Base-by-base conservation (phyloP, 306 rosid species). In the Erythrophleum fordii region DNA sequence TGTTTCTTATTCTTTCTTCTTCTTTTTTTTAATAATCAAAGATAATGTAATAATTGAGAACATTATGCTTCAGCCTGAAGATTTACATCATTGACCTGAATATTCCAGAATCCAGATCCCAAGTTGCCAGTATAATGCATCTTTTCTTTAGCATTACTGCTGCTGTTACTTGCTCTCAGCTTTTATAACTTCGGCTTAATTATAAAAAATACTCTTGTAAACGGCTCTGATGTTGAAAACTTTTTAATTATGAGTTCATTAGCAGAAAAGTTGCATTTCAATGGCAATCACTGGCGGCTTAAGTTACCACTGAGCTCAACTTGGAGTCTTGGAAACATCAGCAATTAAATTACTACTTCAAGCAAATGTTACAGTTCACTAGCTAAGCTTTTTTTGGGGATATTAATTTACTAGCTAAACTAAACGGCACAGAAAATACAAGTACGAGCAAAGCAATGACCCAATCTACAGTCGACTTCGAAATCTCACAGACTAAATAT, bases 401-500 rank as follows among this genome's bases (percentile, higher is more conserved):
- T 4, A 31, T 31, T 31, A 31, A 31, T 31, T 31, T 31, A 20
- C 28, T 20, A 6, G 60, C 11, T 53, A 59, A 75, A 41, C 46
- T 31, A 45, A 56, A 44, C 68, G 5, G 5, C 0, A 23, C 5
- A 51, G 12, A 49, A 16, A 68, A 37, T 28, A 61, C 39, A 61
- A 31, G 69, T 62, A 62, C 5, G 25, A 29, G 69, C 11, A 62
- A 62, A 31, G n/a, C 69, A 31, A 34, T 22, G 39, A 18, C 25
- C 16, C 6, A 7, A 34, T 34, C 6, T 64, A 17, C 69, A 8
- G 45, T 34, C 12, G 34, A 64, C 25, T 11, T 18, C 44, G 34
- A 18, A 64, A 35, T 28, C 23, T 68, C 76, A 66, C 4, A 59
- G n/a, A 41, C 51, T 20, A 28, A 44, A 79, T 64, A 46, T 51